Conservation (phyloP, 208 protist genomes). For the Novymonas esmeraldas region DNA sequence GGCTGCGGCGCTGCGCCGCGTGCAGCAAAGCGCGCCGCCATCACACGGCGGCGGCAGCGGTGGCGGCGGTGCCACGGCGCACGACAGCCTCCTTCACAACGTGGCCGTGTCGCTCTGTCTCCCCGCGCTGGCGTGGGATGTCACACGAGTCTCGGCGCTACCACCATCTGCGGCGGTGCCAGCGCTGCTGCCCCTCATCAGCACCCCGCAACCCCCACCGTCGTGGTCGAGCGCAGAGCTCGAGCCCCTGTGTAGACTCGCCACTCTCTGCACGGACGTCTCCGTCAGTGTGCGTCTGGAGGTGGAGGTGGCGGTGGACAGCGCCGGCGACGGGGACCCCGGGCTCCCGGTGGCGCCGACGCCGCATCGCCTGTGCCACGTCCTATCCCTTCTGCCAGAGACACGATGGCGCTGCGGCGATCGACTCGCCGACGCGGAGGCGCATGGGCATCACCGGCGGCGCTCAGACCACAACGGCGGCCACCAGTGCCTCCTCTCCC, state of each 20-base stretch:
- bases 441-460: not conserved
- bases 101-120: constrained; percentile 24
- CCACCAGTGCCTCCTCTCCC: too few species aligned
- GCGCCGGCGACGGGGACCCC: too few species aligned
- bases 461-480: not conserved
- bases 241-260: constrained; percentile 11
- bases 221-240: too few species aligned
- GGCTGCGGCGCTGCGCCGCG: not conserved
- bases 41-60: not conserved
- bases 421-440: not conserved
- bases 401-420: constrained; percentile 21
- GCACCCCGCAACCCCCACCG: too few species aligned
- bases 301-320: not conserved
- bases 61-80: not conserved
- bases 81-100: not conserved
- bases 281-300: constrained; percentile 13
- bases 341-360: too few species aligned
- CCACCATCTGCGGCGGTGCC: not conserved
- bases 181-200: too few species aligned
- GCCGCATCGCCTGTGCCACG: too few species aligned
- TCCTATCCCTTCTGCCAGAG: constrained; percentile 8
- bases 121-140: constrained; percentile 27
- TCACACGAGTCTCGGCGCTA: constrained; percentile 6
- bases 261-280: constrained; percentile 21
- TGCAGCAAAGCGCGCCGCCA: constrained; percentile 5